These are phyloP conservation scores for Boletus chippewaensis DNA, from an alignment of 1,284 basidiomycete species.

Conservation along the genomic window DNA sequence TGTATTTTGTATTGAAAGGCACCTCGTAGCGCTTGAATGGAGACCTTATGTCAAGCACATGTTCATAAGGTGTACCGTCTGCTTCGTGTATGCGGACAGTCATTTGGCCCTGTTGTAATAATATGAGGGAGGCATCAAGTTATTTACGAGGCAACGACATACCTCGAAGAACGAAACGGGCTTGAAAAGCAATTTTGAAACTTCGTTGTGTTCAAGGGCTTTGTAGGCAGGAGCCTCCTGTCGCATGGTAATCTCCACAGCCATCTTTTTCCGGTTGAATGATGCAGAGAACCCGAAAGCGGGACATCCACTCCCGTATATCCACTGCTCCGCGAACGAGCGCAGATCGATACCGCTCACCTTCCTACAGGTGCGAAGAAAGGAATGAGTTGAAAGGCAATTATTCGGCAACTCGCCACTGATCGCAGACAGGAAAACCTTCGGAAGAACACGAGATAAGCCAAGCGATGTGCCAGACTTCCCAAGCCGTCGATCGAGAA, in stretches of 20 bases:
- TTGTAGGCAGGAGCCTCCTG: slow-evolving; percentile 80
- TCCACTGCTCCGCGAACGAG: slow-evolving; percentile 96
- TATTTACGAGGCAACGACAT: slow-evolving; percentile 9
- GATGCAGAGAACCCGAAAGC: slow-evolving; percentile 84
- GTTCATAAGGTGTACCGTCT: slow-evolving; percentile 98
- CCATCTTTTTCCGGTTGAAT: slow-evolving; percentile 98
- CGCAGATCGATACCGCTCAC: slow-evolving; percentile 88
- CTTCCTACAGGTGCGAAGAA: slow-evolving; percentile 90
- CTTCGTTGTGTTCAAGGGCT: slow-evolving; percentile 60
- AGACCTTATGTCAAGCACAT: slow-evolving; percentile 88
- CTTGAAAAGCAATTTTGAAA: slow-evolving; percentile 64
- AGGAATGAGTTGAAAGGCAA: slow-evolving; percentile 83
- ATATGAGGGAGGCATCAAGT: slow-evolving; percentile 7
- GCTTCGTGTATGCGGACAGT: slow-evolving; percentile 99
- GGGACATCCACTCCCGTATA: slow-evolving; percentile 96
- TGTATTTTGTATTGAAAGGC: slow-evolving; percentile 99
- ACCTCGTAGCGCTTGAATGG: slow-evolving; percentile 91
- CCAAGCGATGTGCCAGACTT: slow-evolving; percentile 95
- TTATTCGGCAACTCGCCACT: slow-evolving; percentile 87
- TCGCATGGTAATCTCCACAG: slow-evolving; percentile 91
- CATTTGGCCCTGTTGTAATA: slow-evolving; percentile 73
- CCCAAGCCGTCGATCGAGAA: slow-evolving; percentile 87
- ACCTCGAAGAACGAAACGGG: slow-evolving; percentile 87
- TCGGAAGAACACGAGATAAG: slow-evolving; percentile 90
- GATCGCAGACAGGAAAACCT: slow-evolving; percentile 90